Conservation (phyloP, 148 eudicot species). For the Fagopyrum esculentum region DNA sequence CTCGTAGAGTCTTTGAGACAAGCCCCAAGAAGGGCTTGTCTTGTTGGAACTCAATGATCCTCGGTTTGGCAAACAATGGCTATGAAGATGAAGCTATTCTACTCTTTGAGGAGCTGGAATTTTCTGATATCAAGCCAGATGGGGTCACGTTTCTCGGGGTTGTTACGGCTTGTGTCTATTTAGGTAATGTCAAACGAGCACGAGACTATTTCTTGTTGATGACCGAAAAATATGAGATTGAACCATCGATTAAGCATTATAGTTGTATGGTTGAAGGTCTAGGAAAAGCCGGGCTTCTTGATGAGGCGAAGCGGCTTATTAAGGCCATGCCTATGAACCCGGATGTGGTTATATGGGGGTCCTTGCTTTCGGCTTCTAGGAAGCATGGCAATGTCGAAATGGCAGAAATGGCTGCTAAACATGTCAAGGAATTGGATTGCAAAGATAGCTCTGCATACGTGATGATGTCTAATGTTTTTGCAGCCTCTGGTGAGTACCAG, state of each 20-base stretch:
- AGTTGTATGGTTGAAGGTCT: constrained; percentile 42
- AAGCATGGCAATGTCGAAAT: constrained; percentile 37
- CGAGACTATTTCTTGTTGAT: constrained; percentile 32
- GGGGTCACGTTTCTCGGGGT: constrained; percentile 45
- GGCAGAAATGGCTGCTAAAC: constrained; percentile 30
- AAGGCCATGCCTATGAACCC: constrained; percentile 33
- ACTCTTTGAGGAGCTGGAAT: constrained; percentile 36
- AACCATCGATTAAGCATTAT: constrained; percentile 49
- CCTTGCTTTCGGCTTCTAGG: constrained; percentile 48
- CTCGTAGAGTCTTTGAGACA: constrained; percentile 24
- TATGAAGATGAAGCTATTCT: constrained; percentile 30
- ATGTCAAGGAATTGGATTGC: constrained; percentile 23
- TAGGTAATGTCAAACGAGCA: constrained; percentile 37
- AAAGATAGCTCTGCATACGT: constrained; percentile 35
- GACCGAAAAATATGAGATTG: constrained; percentile 27
- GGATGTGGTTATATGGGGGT: constrained; percentile 40
- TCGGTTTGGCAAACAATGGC: constrained; percentile 54
- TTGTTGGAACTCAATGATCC: constrained; percentile 55
- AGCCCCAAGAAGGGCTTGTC: constrained; percentile 32
- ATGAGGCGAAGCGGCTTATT: constrained; percentile 36
- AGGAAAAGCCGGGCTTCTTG: constrained; percentile 38
- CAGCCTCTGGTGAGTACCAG: constrained; percentile 37
- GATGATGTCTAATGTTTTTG: constrained; percentile 40
- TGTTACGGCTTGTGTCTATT: constrained; percentile 39
- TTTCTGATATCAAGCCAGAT: constrained; percentile 31